Evolutionary conservation across 2,329 filamentous ascomycete genomes (phyloP).

Genomic region (Blastomyces silverae): DNA sequence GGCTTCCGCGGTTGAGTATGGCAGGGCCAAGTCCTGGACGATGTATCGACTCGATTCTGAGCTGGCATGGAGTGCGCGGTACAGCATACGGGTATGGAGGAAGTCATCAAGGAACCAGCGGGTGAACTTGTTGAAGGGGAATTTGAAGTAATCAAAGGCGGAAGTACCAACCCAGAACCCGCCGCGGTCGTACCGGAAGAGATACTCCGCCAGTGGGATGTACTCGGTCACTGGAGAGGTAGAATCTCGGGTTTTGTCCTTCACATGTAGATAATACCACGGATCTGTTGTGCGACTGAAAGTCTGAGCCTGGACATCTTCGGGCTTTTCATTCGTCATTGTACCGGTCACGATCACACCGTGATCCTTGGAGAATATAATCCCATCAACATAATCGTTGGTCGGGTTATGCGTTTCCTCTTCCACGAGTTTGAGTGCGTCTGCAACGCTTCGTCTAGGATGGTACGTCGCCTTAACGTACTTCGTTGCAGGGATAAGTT

Average conservation of each 20-base stretch:
- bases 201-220: conserved; percentile 48
- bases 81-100: conserved; percentile 53
- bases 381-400: conserved; percentile 63
- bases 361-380: conserved; percentile 50
- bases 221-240: conserved; percentile 30
- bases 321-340: conserved; percentile 43
- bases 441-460: conserved; percentile 46
- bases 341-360: conserved; percentile 55
- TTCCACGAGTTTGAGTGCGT: conserved; percentile 46
- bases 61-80: conserved; percentile 53
- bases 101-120: conserved; percentile 53
- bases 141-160: conserved; percentile 51
- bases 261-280: conserved; percentile 67
- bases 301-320: conserved; percentile 30
- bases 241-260: conserved; percentile 30
- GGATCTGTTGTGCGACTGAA: conserved; percentile 58
- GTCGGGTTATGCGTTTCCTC: conserved; percentile 37
- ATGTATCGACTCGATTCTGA: conserved; percentile 49
- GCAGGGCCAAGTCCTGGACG: conserved; percentile 55
- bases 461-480: conserved; percentile 59
- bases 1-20: conserved; percentile 43
- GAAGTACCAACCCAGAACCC: conserved; percentile 53
- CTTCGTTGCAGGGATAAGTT: conserved; percentile 48
- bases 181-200: conserved; percentile 54
- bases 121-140: conserved; percentile 53